A percentile compares a stretch with the other conserved stretches of the same genome.
phyloP scores from a whole-genome alignment of 139 green algal genomes.

The Coelastrella sp. region DNA sequence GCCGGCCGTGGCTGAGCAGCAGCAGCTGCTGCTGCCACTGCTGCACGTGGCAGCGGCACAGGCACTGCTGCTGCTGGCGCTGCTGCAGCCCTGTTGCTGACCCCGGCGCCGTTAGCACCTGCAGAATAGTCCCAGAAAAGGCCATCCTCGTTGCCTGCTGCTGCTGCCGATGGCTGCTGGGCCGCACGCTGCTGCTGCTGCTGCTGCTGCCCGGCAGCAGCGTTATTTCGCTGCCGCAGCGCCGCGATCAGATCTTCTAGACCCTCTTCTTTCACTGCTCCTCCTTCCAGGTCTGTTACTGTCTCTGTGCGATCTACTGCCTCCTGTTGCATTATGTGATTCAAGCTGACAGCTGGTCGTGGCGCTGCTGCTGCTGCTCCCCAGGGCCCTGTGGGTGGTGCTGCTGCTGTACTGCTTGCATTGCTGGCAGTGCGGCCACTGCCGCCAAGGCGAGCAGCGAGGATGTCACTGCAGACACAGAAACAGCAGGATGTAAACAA shows the following conservation, averaged over 20 bases:
- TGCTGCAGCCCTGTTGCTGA: slow-evolving; percentile 10
- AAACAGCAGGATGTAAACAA: not conserved
- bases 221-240: slow-evolving; percentile 17
- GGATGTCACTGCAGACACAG: slow-evolving; percentile 6
- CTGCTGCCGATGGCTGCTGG: slow-evolving; percentile 37
- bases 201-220: not conserved
- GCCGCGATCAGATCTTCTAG: slow-evolving; percentile 55
- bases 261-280: slow-evolving; percentile 59
- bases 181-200: slow-evolving; percentile 57
- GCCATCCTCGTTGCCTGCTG: slow-evolving; percentile 51
- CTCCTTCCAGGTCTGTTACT: slow-evolving; percentile 66
- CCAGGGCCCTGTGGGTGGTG: slow-evolving; percentile 29
- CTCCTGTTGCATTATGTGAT: slow-evolving; percentile 45
- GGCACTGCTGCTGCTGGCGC: slow-evolving; percentile 6
- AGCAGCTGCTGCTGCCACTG: slow-evolving; percentile 40
- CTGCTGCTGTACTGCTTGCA: slow-evolving; percentile 7
- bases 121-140: slow-evolving; percentile 80
- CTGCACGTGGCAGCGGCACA: slow-evolving; percentile 17
- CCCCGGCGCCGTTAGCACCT: not conserved
- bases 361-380: slow-evolving; percentile 11
- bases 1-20: slow-evolving; percentile 4
- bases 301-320: slow-evolving; percentile 56
- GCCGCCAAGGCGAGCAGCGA: slow-evolving; percentile 23
- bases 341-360: slow-evolving; percentile 1
- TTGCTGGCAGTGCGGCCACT: not conserved